Percentiles rank a stretch among this genome's conserved stretches.
Conservation (phyloP, 1,139 yeast genomes). For the Magnusiomyces suaveolens region DNA sequence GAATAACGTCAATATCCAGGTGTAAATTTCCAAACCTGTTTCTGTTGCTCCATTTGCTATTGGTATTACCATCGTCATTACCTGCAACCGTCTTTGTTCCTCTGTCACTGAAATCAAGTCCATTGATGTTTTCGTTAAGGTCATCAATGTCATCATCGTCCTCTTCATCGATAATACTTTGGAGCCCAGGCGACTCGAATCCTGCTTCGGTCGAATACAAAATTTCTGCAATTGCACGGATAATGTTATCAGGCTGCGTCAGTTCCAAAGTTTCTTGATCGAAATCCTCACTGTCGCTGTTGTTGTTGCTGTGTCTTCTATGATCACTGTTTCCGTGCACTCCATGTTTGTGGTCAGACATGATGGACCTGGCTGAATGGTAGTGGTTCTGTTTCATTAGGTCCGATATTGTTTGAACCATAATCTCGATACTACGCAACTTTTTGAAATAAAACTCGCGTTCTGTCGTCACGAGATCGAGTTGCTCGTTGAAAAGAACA, state of each 20-base stretch:
- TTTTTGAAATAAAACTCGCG: conserved; percentile 86
- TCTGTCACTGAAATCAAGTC: neutral
- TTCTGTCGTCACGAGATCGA: conserved; percentile 42
- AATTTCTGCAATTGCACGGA: conserved; percentile 60
- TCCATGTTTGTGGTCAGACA: too few relatives aligned
- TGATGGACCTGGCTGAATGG: too few relatives aligned
- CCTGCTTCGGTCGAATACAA: conserved; percentile 79
- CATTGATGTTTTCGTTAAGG: neutral
- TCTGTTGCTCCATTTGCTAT: neutral
- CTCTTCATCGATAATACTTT: conserved; percentile 6
- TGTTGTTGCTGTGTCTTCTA: conserved; percentile 7
- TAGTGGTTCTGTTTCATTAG: conserved; percentile 36
- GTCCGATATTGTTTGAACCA: conserved; percentile 58
- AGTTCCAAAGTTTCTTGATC: conserved; percentile 17
- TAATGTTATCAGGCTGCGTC: conserved; percentile 33
- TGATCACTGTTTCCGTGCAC: too few relatives aligned
- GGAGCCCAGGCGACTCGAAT: conserved; percentile 31
- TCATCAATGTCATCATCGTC: conserved; percentile 11
- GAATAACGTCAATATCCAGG: neutral
- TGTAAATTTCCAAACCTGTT: neutral
- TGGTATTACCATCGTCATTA: neutral
- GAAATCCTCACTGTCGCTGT: conserved; percentile 6
- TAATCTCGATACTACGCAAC: conserved; percentile 75
- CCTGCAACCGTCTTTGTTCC: neutral
- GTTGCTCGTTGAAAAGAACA: conserved; percentile 43